Evolutionary conservation across 2,329 filamentous ascomycete species (phyloP), one percentile per base, ranked within the genome.

Genomic region (Diaporthe sp.): DNA sequence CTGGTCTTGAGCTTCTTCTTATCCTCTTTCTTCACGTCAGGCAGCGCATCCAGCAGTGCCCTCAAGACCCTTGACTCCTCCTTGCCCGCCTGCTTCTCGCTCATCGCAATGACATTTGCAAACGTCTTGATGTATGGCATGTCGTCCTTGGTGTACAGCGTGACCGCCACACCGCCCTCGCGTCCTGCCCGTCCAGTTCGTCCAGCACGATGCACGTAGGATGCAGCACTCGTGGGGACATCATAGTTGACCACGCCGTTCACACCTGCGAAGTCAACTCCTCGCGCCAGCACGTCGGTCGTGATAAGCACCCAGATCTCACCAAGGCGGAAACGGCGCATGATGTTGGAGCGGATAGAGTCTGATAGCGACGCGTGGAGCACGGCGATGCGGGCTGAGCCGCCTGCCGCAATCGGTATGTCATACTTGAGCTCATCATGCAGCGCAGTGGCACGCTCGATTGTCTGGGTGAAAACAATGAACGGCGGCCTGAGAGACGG

Each of bases 181-280:
- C 96, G 90, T 0, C 97, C 97, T 0, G 96, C 97, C 30, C 97
- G 90, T 0, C 96, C 97, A 0, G 97, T 98, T 61, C 97, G 91
- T 0, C 97, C 97, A 0, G 97, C 95, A 15, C 97, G 94, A 84
- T 99, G 97, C 9, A 99, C 94, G 81, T 99, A 99, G 1, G 92
- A 92, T 0, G 96, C 96, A 7, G 94, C 93, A 0, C 94, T 96
- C n/a, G 93, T 95, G 0, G 97, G 97, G 12, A 98, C 95, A 82
- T 99, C 97, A 85, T 98, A 99, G 84, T 98, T 99, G 69, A 99
- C 94, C 0, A 99, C 96, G 60, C 96, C 95, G 80, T 98, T 98
- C 77, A 99, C 92, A 67, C 97, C 97, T 12, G 94, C 92, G 85
- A 99, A 98, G 83, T 99, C 97, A 54, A 99, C 92, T 28, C 97